Conservation (phyloP, 169 alveolate genomes). For the Eimeria necatrix region DNA sequence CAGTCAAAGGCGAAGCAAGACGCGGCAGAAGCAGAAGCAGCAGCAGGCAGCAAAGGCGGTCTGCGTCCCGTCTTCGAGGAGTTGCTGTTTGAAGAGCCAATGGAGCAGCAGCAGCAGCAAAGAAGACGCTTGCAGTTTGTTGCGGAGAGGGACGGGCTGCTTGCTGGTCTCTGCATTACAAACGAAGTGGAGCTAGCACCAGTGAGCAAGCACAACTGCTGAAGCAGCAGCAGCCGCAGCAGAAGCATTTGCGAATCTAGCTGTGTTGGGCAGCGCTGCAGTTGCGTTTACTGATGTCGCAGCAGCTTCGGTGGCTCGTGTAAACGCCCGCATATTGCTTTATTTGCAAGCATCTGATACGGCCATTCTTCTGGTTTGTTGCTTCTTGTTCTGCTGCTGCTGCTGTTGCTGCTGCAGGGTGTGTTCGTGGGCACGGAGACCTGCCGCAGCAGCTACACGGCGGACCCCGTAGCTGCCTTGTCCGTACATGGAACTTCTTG, state of each 20-base stretch:
- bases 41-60: background rate
- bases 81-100: conserved; percentile 49
- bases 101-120: conserved; percentile 74
- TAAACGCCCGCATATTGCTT: too few species aligned
- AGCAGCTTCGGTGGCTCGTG: background rate
- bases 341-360: too few species aligned
- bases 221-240: conserved; percentile 23
- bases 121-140: conserved; percentile 29
- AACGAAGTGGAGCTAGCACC: conserved; percentile 73
- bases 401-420: conserved; percentile 42
- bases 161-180: conserved; percentile 72
- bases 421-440: background rate
- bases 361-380: background rate
- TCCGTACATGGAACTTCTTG: background rate
- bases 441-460: conserved; percentile 34
- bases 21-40: conserved; percentile 2
- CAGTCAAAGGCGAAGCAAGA: background rate
- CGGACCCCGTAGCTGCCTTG: background rate
- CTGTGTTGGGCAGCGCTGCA: background rate
- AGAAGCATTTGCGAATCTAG: background rate
- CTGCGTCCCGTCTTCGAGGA: conserved; percentile 71
- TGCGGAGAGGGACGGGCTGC: conserved; percentile 30
- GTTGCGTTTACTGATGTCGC: background rate
- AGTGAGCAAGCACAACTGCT: background rate
- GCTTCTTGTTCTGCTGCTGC: background rate